Evolutionary conservation across 306 rosid species (phyloP).

Genomic region (Lathyrus sativus): DNA sequence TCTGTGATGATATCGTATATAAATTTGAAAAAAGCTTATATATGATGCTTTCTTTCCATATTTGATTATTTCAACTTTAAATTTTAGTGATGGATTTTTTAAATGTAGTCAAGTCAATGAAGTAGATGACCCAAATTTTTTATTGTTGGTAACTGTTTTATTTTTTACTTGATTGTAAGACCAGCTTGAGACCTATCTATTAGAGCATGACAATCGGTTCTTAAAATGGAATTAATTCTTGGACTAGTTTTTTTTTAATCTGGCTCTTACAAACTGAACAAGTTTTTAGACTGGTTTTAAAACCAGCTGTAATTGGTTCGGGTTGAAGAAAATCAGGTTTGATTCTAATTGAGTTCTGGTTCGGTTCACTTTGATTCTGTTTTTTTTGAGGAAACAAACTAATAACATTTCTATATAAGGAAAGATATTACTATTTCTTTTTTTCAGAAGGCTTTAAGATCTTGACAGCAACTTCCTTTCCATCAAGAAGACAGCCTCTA

Average conservation of each 20-base stretch:
- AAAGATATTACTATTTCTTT: no score
- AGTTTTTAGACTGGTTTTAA: neutral
- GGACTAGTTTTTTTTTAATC: neutral
- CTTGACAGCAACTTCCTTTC: conserved; percentile 90
- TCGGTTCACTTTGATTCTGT: neutral
- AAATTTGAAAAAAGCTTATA: neutral
- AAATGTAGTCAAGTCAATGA: neutral
- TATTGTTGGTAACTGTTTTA: no score
- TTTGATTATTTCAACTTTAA: neutral
- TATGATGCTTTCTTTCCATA: neutral
- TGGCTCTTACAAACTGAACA: neutral
- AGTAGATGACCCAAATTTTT: neutral
- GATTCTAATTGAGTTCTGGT: neutral
- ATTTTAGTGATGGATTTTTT: neutral
- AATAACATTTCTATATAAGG: neutral
- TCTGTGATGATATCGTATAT: neutral
- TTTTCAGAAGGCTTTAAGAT: conserved; percentile 90
- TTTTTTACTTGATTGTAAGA: neutral
- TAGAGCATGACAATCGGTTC: conserved; percentile 5
- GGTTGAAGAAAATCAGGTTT: neutral
- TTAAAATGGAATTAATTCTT: neutral
- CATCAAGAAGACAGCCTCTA: conserved; percentile 84
- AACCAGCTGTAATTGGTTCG: neutral
- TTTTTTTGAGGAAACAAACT: neutral
- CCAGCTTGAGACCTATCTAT: neutral